Percentiles rank a stretch among this genome's conserved stretches.
These are phyloP conservation scores for Austroboletus rostrupii DNA, from an alignment of 1,284 basidiomycete genomes.

Conservation along the genomic window DNA sequence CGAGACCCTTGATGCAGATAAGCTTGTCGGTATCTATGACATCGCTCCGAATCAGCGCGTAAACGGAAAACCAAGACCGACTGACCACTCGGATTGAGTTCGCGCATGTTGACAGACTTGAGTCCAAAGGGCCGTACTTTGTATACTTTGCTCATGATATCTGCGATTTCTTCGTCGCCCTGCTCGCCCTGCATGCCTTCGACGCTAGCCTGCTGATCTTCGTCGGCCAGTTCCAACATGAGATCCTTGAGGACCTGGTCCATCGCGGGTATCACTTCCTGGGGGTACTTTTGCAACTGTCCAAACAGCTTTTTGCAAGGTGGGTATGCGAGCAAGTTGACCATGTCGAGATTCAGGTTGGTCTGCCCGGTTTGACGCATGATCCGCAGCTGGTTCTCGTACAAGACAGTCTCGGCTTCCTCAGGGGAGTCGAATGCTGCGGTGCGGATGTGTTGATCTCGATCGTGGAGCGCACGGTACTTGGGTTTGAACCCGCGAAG, in stretches of 20 bases:
- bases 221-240: conserved; percentile 78
- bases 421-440: conserved; percentile 55
- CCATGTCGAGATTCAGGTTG: conserved; percentile 87
- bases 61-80: not conserved
- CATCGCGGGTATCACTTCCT: conserved; percentile 95
- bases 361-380: conserved; percentile 91
- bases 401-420: conserved; percentile 68
- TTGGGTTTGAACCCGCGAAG: conserved; percentile 91
- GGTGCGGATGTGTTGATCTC: conserved; percentile 54
- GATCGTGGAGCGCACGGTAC: conserved; percentile 78
- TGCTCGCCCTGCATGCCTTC: conserved; percentile 69
- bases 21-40: conserved; percentile 92
- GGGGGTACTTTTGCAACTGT: conserved; percentile 88
- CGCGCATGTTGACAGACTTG: conserved; percentile 83
- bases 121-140: conserved; percentile 91
- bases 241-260: conserved; percentile 93
- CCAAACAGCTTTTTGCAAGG: conserved; percentile 77
- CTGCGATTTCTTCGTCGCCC: conserved; percentile 74
- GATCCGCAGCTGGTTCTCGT: conserved; percentile 79
- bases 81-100: conserved; percentile 84
- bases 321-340: conserved; percentile 87
- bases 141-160: conserved; percentile 80
- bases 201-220: conserved; percentile 65
- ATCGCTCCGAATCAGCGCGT: conserved; percentile 3
- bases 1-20: conserved; percentile 91